Base-by-base conservation (phyloP, 2,329 filamentous ascomycete genomes). In the Cercospora berteroae region DNA sequence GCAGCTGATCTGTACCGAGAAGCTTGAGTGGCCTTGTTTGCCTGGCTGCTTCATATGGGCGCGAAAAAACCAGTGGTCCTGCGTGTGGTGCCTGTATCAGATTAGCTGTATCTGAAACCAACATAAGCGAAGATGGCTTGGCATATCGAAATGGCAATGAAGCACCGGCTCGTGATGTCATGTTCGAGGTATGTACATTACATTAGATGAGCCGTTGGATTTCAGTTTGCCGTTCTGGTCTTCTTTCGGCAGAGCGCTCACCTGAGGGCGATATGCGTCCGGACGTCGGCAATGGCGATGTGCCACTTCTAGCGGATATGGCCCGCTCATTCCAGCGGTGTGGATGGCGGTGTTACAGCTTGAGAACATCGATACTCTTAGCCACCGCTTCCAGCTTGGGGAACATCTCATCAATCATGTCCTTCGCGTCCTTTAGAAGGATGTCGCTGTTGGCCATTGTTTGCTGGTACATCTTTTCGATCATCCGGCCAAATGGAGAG, bases 371-470 rank as follows among this genome's bases (percentile, higher is more conserved):
- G 2, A 73, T 72, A 50, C 68, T 73, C 20, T 68, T 71, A 8
- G 72, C 72, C 48, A 74, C 71, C 25, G 72, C 73, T 57, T 74
- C 73, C 48, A 74, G 63, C 67, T 74, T 74, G 10, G 89, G 89
- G 72, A 88, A 81, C 70, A 86, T 85, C 78, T 90, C 87, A 23
- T 70, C 69, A 27, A 73, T 65, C 67, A 68, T 70, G 33, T 70
- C 67, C 44, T 63, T 68, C 9, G 68, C 59, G 6, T 70, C 69
- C 23, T 69, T 69, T 23, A 70, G 60, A 36, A 66, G 31, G 8
- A 71, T 69, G 31, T 73, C 69, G 27, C 68, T 70, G 33, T 73
- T 74, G 4, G 67, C 63, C 61, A 74, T 68, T 1, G 69, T 71
- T 59, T 72, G 68, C 48, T 71, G 64, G 29, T 70, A 73, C 44